Evolutionary conservation across 2,329 filamentous ascomycete species (phyloP), one percentile per base, ranked within the genome.

Genomic region (Phyllosticta citribraziliensis): DNA sequence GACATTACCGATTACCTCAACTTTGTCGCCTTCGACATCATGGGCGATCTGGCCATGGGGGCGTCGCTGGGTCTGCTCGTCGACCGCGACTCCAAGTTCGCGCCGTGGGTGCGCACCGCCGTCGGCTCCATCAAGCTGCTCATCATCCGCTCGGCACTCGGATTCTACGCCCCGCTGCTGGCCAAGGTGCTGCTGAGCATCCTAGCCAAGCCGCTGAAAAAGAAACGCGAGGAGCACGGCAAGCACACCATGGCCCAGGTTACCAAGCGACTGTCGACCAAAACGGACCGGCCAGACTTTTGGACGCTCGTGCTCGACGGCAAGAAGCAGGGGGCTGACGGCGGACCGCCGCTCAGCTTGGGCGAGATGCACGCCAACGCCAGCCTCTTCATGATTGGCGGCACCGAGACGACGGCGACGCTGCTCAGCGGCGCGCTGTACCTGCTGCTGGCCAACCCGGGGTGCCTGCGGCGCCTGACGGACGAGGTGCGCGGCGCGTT

Each of bases 371-470:
- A 59, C 12, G 30, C 30, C 11, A 53, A 53, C 5, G 19, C 57
- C 5, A 35, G 25, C 4, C 12, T 30, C 5, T 55, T 59, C 30
- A 68, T 74, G 17, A 64, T 72, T 17, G 75, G 70, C 1, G 76
- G 75, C 0, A 72, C 69, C 0, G 75, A 78, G 55, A 78, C 76
- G 1, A 77, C 74, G 0, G 74, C 75, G 1, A 73, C 75, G 0
- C 64, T 72, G 11, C 64, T 78, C 3, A 66, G 69, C 0, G 76
- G 74, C 1, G 65, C 69, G 0, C 73, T 72, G 0, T 78, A 70
- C 52, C 66, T 71, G 1, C 66, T 80, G 0, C 63, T 74, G 11
- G 58, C 52, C 30, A 50, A 64, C n/a, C 22, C 59, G 11, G 40
- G 22, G 5, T 52, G 20, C 3, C 10, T 58, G 33, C 19, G 30